These are phyloP conservation scores for Eimeria acervulina DNA, from an alignment of 169 alveolate species.

Conservation along the genomic window DNA sequence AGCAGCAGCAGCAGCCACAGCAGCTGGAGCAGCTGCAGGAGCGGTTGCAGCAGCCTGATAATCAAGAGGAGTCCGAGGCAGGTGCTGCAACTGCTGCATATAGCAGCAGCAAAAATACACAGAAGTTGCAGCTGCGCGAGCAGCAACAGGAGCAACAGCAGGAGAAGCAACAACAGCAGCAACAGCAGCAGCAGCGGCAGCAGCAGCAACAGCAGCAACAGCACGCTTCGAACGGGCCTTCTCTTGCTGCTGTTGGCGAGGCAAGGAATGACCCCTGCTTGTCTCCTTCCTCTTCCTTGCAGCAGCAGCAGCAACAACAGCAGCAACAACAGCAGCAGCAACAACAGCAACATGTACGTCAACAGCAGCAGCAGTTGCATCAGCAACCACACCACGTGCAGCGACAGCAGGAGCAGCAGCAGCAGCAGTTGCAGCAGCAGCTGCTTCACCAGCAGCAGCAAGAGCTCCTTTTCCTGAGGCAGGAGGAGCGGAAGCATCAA, in stretches of 20 bases:
- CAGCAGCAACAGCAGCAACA: neutral
- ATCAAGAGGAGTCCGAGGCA: constrained; percentile 2
- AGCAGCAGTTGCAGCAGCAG: constrained; percentile 19
- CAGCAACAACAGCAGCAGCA: neutral
- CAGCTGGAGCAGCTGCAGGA: constrained; percentile 7
- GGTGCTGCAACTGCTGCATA: neutral
- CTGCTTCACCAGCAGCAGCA: neutral
- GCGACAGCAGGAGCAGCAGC: neutral
- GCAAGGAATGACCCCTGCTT: neutral
- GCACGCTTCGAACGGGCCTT: neutral
- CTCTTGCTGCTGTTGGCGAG: neutral
- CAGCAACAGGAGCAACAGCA: no score
- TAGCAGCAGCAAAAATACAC: neutral
- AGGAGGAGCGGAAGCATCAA: neutral
- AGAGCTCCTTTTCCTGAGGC: neutral
- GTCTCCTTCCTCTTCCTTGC: neutral
- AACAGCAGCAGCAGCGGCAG: constrained; percentile 6
- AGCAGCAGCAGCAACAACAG: constrained; percentile 41
- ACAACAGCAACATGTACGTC: neutral
- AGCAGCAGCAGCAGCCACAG: no score
- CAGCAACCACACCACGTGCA: neutral
- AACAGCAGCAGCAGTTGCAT: constrained; percentile 13
- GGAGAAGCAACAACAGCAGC: neutral
- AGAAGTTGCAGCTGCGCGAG: neutral
- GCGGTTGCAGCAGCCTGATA: neutral